A percentile compares a stretch with the other conserved stretches of the same genome.
Conservation (phyloP, 306 rosid species). For the Pyrus communis region DNA sequence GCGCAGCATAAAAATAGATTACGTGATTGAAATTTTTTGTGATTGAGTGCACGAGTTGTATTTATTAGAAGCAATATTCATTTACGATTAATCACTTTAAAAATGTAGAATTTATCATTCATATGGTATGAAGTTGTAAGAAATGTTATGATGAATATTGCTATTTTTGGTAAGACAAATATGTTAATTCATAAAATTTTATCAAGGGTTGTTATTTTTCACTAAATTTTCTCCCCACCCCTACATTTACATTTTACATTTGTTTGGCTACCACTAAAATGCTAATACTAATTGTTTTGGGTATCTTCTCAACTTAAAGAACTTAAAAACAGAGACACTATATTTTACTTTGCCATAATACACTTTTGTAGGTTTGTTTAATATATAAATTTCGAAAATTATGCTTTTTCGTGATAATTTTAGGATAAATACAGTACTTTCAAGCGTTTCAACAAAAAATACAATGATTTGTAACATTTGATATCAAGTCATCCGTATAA, state of each 20-base stretch:
- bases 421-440: too few species aligned
- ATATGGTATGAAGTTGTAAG: neutral
- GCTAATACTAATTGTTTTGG: neutral
- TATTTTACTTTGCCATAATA: neutral
- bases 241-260: neutral
- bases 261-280: neutral
- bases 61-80: neutral
- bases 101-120: neutral
- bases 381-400: too few species aligned
- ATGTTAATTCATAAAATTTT: neutral
- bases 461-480: too few species aligned
- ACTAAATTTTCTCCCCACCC: neutral
- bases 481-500: too few species aligned
- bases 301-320: neutral
- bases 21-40: too few species aligned
- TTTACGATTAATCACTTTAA: neutral
- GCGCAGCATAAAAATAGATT: rapidly evolving
- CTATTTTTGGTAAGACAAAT: neutral
- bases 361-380: neutral
- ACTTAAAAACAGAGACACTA: neutral
- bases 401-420: neutral
- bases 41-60: too few species aligned
- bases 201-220: neutral
- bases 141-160: neutral
- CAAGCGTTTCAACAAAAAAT: neutral